These are phyloP conservation scores for Amanita exitialis DNA, from an alignment of 768 basidiomycete genomes.

Conservation along the genomic window DNA sequence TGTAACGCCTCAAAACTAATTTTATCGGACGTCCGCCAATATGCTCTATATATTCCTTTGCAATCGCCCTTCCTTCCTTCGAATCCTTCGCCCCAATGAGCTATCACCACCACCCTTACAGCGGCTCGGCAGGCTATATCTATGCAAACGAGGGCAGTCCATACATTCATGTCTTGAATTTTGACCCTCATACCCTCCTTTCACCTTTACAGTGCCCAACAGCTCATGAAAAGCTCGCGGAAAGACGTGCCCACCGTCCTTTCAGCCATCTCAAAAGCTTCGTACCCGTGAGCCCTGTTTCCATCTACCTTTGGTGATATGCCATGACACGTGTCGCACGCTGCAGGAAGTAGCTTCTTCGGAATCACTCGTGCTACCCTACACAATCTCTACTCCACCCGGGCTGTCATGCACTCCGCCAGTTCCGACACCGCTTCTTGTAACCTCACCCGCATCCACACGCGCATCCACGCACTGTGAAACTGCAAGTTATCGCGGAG, in stretches of 20 bases:
- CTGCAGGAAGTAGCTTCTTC: not conserved
- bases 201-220: not conserved
- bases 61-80: not conserved
- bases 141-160: conserved; percentile 4
- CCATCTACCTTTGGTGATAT: too few species aligned
- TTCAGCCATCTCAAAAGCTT: conserved; percentile 2
- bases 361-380: not conserved
- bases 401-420: too few species aligned
- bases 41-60: not conserved
- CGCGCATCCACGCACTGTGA: too few species aligned
- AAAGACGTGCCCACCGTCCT: not conserved
- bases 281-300: not conserved
- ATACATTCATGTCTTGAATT: not conserved
- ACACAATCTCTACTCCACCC: not conserved
- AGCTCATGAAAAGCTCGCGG: not conserved
- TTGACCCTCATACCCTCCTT: not conserved
- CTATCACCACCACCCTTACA: conserved; percentile 3
- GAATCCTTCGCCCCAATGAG: not conserved
- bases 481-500: too few species aligned
- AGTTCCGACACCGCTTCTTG: too few species aligned
- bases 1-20: not conserved
- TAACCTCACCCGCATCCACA: too few species aligned
- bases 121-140: conserved; percentile 6
- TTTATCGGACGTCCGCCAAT: not conserved
- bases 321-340: not conserved